phyloP scores from a whole-genome alignment of 495 filamentous ascomycete species.

The Penicillium manginii region DNA sequence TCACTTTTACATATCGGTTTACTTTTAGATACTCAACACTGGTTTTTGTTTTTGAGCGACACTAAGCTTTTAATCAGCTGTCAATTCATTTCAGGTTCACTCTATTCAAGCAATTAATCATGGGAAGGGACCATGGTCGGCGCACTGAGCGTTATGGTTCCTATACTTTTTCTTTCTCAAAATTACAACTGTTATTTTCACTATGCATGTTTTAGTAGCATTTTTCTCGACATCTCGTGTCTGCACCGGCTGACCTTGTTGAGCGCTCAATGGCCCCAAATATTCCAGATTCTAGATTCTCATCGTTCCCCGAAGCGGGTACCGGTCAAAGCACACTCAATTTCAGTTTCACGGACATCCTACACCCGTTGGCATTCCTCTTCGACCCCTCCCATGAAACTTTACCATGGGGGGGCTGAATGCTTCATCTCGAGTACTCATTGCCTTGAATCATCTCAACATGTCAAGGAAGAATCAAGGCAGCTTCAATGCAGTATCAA shows the following conservation, averaged over 20 bases:
- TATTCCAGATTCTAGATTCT: neutral
- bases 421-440: neutral
- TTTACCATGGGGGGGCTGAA: neutral
- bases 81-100: neutral
- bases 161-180: neutral
- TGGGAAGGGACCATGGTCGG: neutral
- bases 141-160: neutral
- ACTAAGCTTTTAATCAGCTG: neutral
- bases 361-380: neutral
- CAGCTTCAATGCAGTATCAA: neutral
- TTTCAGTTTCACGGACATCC: neutral
- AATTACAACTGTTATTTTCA: neutral
- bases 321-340: constrained; percentile 7
- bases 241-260: neutral
- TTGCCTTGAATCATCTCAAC: neutral
- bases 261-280: neutral
- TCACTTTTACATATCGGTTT: constrained; percentile 7
- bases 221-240: neutral
- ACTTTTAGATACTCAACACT: neutral
- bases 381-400: neutral
- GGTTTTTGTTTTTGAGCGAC: constrained; percentile 16
- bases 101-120: neutral
- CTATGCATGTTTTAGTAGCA: neutral
- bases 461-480: neutral
- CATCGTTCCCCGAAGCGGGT: constrained; percentile 17